Evolutionary conservation across 177 flowering plant species (phyloP), one percentile per base, ranked within the genome.

Genomic region (Vitis hybrid): DNA sequence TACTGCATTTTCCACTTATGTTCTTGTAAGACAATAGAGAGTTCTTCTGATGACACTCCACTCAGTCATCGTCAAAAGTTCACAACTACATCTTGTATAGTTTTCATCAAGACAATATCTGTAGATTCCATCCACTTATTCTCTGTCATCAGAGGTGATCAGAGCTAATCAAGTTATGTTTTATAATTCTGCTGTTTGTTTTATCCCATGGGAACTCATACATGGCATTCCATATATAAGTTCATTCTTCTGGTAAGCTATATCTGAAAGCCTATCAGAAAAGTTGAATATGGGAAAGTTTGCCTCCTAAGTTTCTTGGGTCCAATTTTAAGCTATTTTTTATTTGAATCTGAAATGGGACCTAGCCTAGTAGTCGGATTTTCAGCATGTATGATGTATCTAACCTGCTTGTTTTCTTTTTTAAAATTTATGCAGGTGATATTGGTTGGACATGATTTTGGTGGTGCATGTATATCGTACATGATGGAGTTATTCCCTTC

Each of bases 361-460:
- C 22, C 3, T 19, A 59, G 18, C 28, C 28, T 24, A 24, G 4
- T 24, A 3, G 28, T 24, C 2, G 28, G 28, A 24, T 24, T 24
- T 24, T 24, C 28, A 24, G 28, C 28, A 24, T 24, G 28, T 24
- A 24, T 24, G 28, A 24, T 24, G 28, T 24, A 24, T 24, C 28
- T 24, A 24, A 24, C 28, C 28, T 24, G 4, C 28, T 68, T 38
- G 3, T 53, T 24, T 50, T 11, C 51, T 22, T 59, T 57, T 56
- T 49, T 18, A 3, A 5, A 51, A 18, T 65, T 60, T 63, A 18
- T 85, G 85, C 85, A 90, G 98, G 93, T 92, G 61, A 92, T 94
- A 68, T 84, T 94, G 80, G 95, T 89, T 3, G 98, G 95, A 18
- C 98, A 94, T 69, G 97, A 94, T 82, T 88, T 94, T 84, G 97